Conservation (phyloP, 129 eudicot species). For the Apium graveolens region DNA sequence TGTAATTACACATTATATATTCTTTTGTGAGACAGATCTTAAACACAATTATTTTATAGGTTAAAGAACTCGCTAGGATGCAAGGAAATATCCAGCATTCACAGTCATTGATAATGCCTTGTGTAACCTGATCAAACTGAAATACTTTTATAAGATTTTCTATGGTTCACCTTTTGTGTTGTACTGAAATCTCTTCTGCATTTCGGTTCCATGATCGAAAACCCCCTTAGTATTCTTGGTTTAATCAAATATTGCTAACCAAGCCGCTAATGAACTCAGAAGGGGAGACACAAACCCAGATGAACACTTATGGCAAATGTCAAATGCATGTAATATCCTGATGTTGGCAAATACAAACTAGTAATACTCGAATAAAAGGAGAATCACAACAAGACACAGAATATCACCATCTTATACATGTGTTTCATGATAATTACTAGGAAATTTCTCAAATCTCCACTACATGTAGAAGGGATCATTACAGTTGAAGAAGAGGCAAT, state of each 20-base stretch:
- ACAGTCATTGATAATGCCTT: not conserved
- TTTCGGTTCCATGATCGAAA: too few relatives aligned
- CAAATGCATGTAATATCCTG: conserved; percentile 1
- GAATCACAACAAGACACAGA: not conserved
- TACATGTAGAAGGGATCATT: conserved; percentile 1
- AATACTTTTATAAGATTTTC: too few relatives aligned
- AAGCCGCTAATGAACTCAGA: not conserved
- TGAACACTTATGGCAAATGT: not conserved
- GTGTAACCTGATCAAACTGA: not conserved
- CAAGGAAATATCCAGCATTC: not conserved
- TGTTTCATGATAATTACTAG: conserved; percentile 8
- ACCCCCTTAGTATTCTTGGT: not conserved
- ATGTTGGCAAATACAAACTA: not conserved
- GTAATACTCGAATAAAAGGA: not conserved
- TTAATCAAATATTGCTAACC: not conserved
- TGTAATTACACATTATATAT: not conserved
- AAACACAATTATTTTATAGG: not conserved
- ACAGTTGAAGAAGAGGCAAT: conserved; percentile 82
- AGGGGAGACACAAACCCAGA: not conserved
- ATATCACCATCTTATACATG: not conserved
- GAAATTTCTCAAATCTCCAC: conserved; percentile 12
- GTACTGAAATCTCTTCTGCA: not conserved
- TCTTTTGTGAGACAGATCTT: not conserved
- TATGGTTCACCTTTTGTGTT: not conserved
- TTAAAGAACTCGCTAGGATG: not conserved